These are phyloP conservation scores for Adiantum capillusveneris DNA, from an alignment of 75 land plant genomes.

Conservation along the genomic window DNA sequence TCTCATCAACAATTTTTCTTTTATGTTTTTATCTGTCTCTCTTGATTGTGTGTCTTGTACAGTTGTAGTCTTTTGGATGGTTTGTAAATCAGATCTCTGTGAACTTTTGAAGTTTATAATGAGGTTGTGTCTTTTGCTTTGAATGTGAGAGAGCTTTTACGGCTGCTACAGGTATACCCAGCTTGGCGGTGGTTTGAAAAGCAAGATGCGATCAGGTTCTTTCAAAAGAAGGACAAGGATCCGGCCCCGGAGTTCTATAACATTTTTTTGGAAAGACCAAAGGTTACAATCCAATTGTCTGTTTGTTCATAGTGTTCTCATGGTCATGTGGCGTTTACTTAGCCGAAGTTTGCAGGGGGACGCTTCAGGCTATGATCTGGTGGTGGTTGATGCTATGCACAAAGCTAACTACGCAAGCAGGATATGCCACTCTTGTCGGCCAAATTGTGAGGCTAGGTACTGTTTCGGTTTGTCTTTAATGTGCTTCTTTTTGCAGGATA, in stretches of 20 bases:
- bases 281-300: slow-evolving; percentile 36
- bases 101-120: background rate
- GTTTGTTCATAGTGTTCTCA: background rate
- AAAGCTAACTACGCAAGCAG: slow-evolving; percentile 99
- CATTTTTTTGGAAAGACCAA: slow-evolving; percentile 91
- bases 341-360: slow-evolving; percentile 60
- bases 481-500: background rate
- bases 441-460: slow-evolving; percentile 99
- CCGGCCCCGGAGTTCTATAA: slow-evolving; percentile 98
- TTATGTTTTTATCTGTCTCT: no score
- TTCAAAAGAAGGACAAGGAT: slow-evolving; percentile 82
- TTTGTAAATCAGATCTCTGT: no score
- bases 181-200: slow-evolving; percentile 99
- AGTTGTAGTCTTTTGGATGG: no score
- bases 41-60: no score
- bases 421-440: slow-evolving; percentile 94
- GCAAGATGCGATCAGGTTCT: slow-evolving; percentile 84
- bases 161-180: slow-evolving; percentile 90
- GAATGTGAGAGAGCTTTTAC: no score
- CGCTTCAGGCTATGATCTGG: slow-evolving; percentile 92
- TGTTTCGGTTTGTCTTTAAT: background rate
- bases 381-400: slow-evolving; percentile 99
- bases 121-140: background rate
- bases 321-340: background rate
- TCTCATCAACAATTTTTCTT: no score